A percentile compares a stretch with the other conserved stretches of the same genome.
Conservation (phyloP, 345 rosid species). For the Diplotaxis tenuifolia region DNA sequence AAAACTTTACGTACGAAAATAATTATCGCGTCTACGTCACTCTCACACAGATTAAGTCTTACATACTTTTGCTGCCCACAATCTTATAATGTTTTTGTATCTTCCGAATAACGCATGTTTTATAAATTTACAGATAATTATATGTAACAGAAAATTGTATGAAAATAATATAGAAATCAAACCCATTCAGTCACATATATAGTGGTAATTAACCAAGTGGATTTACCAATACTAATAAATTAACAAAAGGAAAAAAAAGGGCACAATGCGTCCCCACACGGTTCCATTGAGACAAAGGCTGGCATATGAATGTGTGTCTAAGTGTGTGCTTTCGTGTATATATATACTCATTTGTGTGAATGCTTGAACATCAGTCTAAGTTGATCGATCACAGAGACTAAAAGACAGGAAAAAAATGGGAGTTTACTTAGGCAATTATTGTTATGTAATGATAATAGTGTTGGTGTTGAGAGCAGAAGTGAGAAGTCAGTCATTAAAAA, state of each 20-base stretch:
- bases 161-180: not conserved
- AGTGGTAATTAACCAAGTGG: slow-evolving; percentile 41
- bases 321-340: not conserved
- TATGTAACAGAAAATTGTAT: not conserved
- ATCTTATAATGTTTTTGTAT: not conserved
- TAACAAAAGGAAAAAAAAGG: slow-evolving; percentile 7
- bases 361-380: slow-evolving; percentile 10
- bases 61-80: not conserved
- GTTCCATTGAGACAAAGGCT: slow-evolving; percentile 31
- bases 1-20: slow-evolving; percentile 4
- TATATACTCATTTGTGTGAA: not conserved
- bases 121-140: not conserved
- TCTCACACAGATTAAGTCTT: not conserved
- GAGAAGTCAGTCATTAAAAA: slow-evolving; percentile 37
- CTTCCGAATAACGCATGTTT: not conserved
- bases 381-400: not conserved
- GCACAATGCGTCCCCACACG: slow-evolving; percentile 42
- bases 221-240: slow-evolving; percentile 21
- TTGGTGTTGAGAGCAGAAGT: slow-evolving; percentile 21
- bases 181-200: slow-evolving; percentile 31
- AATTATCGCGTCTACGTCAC: not conserved
- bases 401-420: slow-evolving; percentile 20
- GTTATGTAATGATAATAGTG: slow-evolving; percentile 10
- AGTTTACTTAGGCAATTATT: slow-evolving; percentile 10
- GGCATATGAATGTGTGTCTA: not conserved